phyloP scores from a whole-genome alignment of 1,139 yeast species.

The Candida tetrigidarum region DNA sequence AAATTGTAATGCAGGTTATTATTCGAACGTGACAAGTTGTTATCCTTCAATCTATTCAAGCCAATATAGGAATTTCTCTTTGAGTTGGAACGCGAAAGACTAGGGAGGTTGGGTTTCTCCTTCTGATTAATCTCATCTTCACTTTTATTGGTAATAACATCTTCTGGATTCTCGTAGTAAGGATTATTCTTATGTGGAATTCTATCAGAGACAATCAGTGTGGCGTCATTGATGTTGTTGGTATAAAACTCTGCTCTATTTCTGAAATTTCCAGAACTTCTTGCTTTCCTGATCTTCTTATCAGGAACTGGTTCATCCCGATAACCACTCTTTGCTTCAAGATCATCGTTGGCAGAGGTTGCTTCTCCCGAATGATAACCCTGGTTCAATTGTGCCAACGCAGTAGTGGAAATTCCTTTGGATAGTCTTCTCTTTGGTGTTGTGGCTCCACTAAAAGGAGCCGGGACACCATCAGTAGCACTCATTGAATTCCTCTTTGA shows the following conservation, averaged over 20 bases:
- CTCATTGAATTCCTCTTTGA: slow-evolving; percentile 32
- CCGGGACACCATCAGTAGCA: slow-evolving; percentile 19
- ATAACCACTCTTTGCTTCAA: slow-evolving; percentile 6
- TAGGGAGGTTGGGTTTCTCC: slow-evolving; percentile 43
- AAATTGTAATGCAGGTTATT: slow-evolving; percentile 13
- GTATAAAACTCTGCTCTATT: slow-evolving; percentile 19
- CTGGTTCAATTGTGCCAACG: slow-evolving; percentile 26
- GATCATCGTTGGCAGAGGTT: slow-evolving; percentile 21
- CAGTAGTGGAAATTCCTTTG: slow-evolving; percentile 35
- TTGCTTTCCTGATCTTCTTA: slow-evolving; percentile 33
- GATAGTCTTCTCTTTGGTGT: slow-evolving; percentile 14
- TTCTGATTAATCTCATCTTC: slow-evolving; percentile 6
- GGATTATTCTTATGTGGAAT: slow-evolving; percentile 33
- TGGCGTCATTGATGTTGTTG: not conserved
- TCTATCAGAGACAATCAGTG: slow-evolving; percentile 21
- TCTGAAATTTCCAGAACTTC: slow-evolving; percentile 39
- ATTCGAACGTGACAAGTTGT: slow-evolving; percentile 23
- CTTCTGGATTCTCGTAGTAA: slow-evolving; percentile 19
- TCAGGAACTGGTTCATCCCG: slow-evolving; percentile 2
- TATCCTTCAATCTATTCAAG: slow-evolving; percentile 43
- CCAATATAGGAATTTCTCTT: slow-evolving; percentile 42
- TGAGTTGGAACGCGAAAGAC: slow-evolving; percentile 32
- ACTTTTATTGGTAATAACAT: not conserved
- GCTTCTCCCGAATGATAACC: slow-evolving; percentile 16
- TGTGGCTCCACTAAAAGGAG: slow-evolving; percentile 11